phyloP scores from a whole-genome alignment of 2,329 filamentous ascomycete species.

The Diplodia seriata region DNA sequence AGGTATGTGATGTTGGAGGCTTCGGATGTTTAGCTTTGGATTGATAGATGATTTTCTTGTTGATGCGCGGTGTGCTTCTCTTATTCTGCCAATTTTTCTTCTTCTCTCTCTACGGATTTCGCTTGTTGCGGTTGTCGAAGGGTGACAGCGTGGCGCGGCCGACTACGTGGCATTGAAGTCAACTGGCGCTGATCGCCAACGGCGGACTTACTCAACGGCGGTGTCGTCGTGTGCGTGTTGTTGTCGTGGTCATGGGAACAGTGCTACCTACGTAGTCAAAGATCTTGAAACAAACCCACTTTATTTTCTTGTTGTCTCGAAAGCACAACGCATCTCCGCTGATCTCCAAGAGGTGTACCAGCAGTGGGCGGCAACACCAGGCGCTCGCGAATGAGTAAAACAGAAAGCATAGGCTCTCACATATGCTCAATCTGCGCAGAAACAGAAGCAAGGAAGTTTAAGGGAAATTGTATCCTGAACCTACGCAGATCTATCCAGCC shows the following conservation, averaged over 20 bases:
- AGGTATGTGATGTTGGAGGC: background rate
- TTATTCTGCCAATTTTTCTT: background rate
- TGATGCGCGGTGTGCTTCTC: background rate
- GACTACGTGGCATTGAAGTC: too few relatives aligned
- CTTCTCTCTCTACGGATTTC: background rate
- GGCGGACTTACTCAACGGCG: background rate
- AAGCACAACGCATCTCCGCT: background rate
- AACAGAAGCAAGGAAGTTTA: background rate
- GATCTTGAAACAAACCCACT: background rate
- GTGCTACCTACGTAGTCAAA: background rate
- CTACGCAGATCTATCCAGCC: background rate
- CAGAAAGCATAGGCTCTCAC: background rate
- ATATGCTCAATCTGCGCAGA: background rate
- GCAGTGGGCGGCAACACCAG: background rate
- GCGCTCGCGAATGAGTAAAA: background rate
- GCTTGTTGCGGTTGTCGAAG: background rate
- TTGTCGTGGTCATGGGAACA: conserved; percentile 1
- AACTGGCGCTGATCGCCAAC: too few relatives aligned
- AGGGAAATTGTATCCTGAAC: background rate
- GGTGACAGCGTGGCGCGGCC: background rate
- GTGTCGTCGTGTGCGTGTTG: background rate
- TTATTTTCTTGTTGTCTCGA: background rate
- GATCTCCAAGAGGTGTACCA: background rate
- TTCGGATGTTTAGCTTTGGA: background rate
- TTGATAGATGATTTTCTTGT: background rate